phyloP scores from a whole-genome alignment of 2,329 filamentous ascomycete genomes.

The Botryotinia globosa region DNA sequence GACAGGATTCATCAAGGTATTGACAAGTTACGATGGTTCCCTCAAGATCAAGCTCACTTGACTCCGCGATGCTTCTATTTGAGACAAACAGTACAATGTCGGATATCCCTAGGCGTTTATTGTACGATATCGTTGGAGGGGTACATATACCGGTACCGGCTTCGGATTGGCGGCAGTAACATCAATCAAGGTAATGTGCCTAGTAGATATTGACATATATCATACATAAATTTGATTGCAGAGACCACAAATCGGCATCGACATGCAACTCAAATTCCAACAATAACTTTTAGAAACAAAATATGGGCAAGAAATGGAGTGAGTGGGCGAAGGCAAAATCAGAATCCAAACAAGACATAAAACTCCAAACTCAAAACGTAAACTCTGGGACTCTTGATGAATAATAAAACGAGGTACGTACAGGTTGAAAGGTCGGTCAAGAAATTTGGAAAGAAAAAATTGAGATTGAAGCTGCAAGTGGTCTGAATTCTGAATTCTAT shows the following conservation, averaged over 20 bases:
- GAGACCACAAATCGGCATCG: neutral
- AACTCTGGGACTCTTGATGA: neutral
- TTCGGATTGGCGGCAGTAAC: constrained; percentile 13
- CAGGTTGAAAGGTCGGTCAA: constrained; percentile 2
- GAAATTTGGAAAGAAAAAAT: neutral
- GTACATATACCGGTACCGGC: constrained; percentile 12
- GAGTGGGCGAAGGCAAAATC: neutral
- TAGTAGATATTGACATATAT: neutral
- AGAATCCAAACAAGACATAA: neutral
- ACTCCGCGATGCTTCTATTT: constrained; percentile 7
- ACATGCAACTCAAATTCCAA: neutral
- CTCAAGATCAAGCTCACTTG: constrained; percentile 1
- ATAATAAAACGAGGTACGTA: neutral
- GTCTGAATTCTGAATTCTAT: constrained; percentile 17
- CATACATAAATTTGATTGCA: neutral
- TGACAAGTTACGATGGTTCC: neutral
- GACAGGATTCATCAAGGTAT: neutral
- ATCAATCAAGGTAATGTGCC: constrained; percentile 8
- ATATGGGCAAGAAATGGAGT: constrained; percentile 5
- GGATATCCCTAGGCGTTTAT: neutral
- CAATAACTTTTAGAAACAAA: neutral
- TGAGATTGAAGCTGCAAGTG: constrained; percentile 12
- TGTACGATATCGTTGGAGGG: constrained; percentile 17
- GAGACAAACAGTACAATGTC: constrained; percentile 5
- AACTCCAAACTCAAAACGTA: constrained; percentile 1